These are phyloP conservation scores for Abrus pulchellus DNA, from an alignment of 306 rosid genomes.

Conservation along the genomic window DNA sequence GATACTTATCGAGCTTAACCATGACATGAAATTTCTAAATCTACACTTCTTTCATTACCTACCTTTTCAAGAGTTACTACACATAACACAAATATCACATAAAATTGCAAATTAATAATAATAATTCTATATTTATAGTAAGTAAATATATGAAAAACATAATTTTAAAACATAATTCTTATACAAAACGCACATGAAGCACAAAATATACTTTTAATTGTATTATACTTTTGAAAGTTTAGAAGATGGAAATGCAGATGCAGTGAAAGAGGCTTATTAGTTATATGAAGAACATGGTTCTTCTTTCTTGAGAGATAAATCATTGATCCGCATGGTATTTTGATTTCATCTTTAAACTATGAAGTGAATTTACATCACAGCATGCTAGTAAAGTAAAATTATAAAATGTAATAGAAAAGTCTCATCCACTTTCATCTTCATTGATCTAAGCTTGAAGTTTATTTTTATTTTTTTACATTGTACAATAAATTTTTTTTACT, in stretches of 20 bases:
- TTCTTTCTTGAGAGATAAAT: constrained; percentile 78
- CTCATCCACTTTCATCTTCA: neutral
- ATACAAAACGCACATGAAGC: constrained; percentile 5
- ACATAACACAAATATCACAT: too few species aligned
- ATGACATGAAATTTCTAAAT: too few species aligned
- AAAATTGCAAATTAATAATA: too few species aligned
- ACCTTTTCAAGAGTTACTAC: too few species aligned
- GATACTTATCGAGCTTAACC: too few species aligned
- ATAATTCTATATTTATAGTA: too few species aligned
- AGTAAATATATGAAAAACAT: too few species aligned
- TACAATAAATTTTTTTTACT: too few species aligned
- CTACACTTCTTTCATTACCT: too few species aligned
- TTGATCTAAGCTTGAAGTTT: too few species aligned
- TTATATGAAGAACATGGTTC: constrained; percentile 79
- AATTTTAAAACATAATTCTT: neutral
- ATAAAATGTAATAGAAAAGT: constrained; percentile 11
- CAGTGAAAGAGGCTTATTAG: constrained; percentile 65
- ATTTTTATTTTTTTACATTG: too few species aligned
- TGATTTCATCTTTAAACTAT: constrained; percentile 87
- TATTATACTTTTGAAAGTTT: neutral
- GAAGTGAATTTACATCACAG: constrained; percentile 86
- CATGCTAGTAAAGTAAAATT: constrained; percentile 37
- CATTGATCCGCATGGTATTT: constrained; percentile 86
- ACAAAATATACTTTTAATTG: neutral
- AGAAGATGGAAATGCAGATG: constrained; percentile 25